Evolutionary conservation across 495 filamentous ascomycete genomes (phyloP), one percentile per base, ranked within the genome.

Genomic region (Symbiotaphrina buchneri): DNA sequence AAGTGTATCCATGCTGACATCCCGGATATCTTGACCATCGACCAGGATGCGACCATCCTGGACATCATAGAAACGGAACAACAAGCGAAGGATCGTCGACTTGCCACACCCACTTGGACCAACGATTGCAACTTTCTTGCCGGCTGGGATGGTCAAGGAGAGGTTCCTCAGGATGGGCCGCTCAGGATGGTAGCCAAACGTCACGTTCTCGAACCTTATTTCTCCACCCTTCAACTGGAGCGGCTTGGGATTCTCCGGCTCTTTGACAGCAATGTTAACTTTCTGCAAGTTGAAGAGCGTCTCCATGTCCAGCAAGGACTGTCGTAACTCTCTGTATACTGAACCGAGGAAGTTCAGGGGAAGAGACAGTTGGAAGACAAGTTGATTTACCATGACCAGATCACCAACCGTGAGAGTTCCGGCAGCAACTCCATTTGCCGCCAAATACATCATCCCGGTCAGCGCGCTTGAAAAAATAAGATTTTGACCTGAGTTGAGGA

Each of bases 251-350:
- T 80, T 55, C 14, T 67, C 59, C 20, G 58, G 52, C 32, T 95
- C 84, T 41, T 70, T 70, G 46, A 95, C 73, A 13, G 71, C 67
- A 22, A 94, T 70, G 39, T 95, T 92, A 44, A 95, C 90, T 47
- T 91, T 94, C 47, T 97, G 90, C n/a, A 97, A 59, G 47, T 91
- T 93, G 59, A 97, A 97, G 8, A 95, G 63, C 1, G 90, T 94
- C 51, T 95, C 87, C 90, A 97, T 95, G 47, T 97, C 87, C 31
- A 95, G 53, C 29, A 95, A 56, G 8, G 82, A 92, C 53, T 97
- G 90, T 24, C 87, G 63, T 28, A 97, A 62, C 55, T 97, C 90
- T 38, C 87, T 74, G 49, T 97, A 97, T 3, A 97, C 83, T 5
- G 78, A 83, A 6, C 87, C 87, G 1, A 97, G 58, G 52, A 95